Base-by-base conservation (phyloP, 306 rosid genomes). In the Coriaria nepalensis region DNA sequence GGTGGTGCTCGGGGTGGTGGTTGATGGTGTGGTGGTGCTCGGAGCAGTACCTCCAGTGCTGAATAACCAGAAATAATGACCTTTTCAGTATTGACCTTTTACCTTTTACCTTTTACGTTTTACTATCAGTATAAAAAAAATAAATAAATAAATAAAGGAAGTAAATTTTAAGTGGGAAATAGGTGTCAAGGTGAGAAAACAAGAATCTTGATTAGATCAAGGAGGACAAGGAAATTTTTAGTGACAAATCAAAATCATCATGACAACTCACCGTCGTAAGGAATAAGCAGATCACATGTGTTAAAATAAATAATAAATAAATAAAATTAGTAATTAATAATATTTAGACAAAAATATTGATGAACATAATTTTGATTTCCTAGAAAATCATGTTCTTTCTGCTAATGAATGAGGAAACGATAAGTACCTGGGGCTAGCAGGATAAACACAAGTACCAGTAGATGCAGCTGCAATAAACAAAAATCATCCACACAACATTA, bases 361-460 rank as follows among this genome's bases (percentile, higher is more conserved):
- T 13, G n/a, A n/a, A n/a, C n/a, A n/a, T n/a, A n/a, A n/a, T n/a
- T n/a, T n/a, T n/a, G n/a, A n/a, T n/a, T n/a, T n/a, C n/a, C n/a
- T n/a, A n/a, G n/a, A n/a, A 3, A 20, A 20, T 20, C 29, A 20
- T 20, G 3, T 20, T 20, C 29, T 20, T 20, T 20, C 29, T 20
- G 29, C 29, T 20, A 20, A 42, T 6, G 46, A 55, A 12, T 33
- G 33, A 14, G 13, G 4, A 10, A n/a, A 36, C 5, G 32, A 47
- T 6, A 43, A 2, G 43, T 79, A 90, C 98, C 95, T 56, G 46
- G 93, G 9, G 67, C 79, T 72, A 40, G 96, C 52, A 45, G 98
- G 96, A 45, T 44, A 92, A 43, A 72, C 81, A 71, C 98, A 92
- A 20, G 29, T 20, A 15, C 56, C 45, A 7, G 98, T 55, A 65